These are phyloP conservation scores for Solanum microdontum DNA, from an alignment of 257 asterid species.

Conservation along the genomic window DNA sequence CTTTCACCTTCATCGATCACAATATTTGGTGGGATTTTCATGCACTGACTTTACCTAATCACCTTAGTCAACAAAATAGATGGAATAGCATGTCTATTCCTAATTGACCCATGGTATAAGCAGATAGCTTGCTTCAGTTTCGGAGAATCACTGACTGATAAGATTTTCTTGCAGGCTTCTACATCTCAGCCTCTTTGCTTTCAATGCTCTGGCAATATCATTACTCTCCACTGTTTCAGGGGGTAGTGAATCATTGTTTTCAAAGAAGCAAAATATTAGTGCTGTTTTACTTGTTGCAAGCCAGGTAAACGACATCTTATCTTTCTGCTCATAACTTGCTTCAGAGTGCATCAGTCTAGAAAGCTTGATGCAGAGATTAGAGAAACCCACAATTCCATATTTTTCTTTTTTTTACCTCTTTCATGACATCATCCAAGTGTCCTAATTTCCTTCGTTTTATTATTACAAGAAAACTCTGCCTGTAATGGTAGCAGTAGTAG, in stretches of 20 bases:
- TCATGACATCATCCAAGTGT: not conserved
- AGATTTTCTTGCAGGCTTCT: constrained; percentile 48
- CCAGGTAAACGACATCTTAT: constrained; percentile 45
- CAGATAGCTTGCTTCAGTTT: not conserved
- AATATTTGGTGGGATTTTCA: not conserved
- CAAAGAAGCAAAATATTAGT: constrained; percentile 54
- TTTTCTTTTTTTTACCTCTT: not conserved
- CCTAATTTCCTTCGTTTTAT: not conserved
- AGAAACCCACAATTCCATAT: not conserved
- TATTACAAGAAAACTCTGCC: constrained; percentile 74
- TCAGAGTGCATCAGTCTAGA: not conserved
- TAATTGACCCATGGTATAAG: not conserved
- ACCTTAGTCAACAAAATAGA: not conserved
- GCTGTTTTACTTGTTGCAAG: constrained; percentile 83
- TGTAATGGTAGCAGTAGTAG: constrained; percentile 95
- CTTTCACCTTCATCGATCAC: not conserved
- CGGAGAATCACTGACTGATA: not conserved
- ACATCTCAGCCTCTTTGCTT: constrained; percentile 48
- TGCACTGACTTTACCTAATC: not conserved
- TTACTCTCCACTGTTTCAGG: constrained; percentile 41
- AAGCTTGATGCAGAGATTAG: not conserved
- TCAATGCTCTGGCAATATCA: constrained; percentile 46
- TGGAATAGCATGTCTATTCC: not conserved
- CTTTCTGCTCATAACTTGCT: not conserved
- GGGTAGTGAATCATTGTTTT: constrained; percentile 48